phyloP scores from a whole-genome alignment of 352 stramenopile species.

The Phytophthora ohioensis region DNA sequence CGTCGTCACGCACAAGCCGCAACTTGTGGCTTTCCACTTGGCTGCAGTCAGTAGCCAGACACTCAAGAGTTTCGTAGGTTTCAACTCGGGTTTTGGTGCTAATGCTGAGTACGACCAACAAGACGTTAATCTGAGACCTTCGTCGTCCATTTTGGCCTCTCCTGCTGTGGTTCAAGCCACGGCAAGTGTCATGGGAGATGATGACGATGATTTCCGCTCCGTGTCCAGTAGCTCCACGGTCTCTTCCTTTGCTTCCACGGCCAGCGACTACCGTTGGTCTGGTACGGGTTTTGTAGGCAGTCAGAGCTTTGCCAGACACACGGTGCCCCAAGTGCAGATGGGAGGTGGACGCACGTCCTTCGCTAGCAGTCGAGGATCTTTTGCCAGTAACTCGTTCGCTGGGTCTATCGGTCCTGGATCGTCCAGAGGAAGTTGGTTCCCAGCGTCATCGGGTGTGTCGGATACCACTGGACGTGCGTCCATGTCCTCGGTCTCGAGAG shows the following conservation, averaged over 20 bases:
- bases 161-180: constrained; percentile 53
- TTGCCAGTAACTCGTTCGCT: constrained; percentile 39
- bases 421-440: constrained; percentile 72
- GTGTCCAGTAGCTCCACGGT: constrained; percentile 74
- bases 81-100: constrained; percentile 76
- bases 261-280: constrained; percentile 82
- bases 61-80: constrained; percentile 84
- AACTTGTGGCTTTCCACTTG: constrained; percentile 83
- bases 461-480: constrained; percentile 35
- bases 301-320: constrained; percentile 65
- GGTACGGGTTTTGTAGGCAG: constrained; percentile 81
- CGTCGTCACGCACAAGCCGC: constrained; percentile 63
- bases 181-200: constrained; percentile 76
- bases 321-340: constrained; percentile 27
- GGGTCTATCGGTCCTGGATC: constrained; percentile 24
- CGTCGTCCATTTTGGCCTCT: constrained; percentile 71
- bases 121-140: constrained; percentile 61
- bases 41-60: constrained; percentile 76
- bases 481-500: constrained; percentile 44
- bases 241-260: constrained; percentile 59
- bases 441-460: constrained; percentile 39
- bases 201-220: constrained; percentile 83
- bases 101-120: constrained; percentile 79
- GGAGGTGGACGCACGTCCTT: constrained; percentile 20
- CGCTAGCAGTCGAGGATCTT: constrained; percentile 39